Percentiles rank a stretch among this genome's conserved stretches.
phyloP scores from a whole-genome alignment of 176 grass and related monocot genomes.

The Pontederia crassipes region DNA sequence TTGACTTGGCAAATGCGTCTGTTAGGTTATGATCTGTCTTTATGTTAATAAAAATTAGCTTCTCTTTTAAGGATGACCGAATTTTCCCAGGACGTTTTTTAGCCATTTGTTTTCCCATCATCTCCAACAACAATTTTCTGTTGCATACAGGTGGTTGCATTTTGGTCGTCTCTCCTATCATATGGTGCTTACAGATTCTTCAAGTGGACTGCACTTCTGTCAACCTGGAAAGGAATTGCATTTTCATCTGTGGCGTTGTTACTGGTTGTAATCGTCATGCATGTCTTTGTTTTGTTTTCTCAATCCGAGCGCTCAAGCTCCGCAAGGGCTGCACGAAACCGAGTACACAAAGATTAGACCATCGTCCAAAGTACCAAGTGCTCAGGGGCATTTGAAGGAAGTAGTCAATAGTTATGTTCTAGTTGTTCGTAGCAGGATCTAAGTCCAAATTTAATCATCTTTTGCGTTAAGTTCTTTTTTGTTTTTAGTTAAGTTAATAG shows the following conservation, averaged over 20 bases:
- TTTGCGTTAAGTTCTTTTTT: no score
- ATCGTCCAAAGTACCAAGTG: background rate
- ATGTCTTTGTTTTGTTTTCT: background rate
- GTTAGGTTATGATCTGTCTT: no score
- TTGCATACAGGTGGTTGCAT: background rate
- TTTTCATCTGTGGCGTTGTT: background rate
- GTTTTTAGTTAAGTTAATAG: no score
- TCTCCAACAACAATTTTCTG: background rate
- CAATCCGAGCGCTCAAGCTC: background rate
- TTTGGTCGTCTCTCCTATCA: background rate
- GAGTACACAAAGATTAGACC: background rate
- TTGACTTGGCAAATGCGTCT: no score
- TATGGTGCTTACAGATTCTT: conserved; percentile 1
- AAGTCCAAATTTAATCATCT: no score
- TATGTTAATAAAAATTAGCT: no score
- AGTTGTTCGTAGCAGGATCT: no score
- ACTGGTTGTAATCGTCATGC: conserved; percentile 1
- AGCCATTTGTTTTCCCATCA: background rate
- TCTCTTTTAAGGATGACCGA: background rate
- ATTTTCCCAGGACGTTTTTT: background rate
- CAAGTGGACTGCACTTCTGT: background rate
- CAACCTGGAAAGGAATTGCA: conserved; percentile 3
- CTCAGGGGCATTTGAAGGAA: no score
- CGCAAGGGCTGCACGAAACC: background rate
- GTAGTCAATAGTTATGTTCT: no score